Base-by-base conservation (phyloP, 441 rosid genomes). In the Gossypium gossypioides region DNA sequence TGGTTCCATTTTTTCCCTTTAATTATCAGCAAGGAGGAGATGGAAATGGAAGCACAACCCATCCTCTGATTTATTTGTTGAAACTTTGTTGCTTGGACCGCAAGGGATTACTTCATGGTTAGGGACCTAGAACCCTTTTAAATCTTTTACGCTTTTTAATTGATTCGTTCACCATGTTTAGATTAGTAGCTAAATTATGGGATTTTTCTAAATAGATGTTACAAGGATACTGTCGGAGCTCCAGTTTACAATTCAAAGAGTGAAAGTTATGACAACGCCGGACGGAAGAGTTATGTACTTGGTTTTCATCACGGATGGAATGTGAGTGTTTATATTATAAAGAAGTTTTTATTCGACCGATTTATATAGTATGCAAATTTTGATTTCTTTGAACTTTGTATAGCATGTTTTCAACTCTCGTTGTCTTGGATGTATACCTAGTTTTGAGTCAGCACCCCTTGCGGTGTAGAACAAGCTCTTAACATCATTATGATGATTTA, bases 211-310 rank as follows among this genome's bases (percentile, higher is more conserved):
- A 75, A 66, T 66, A 94, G 99, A 94, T 85, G 94, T 88, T 34
- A 89, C 94, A 27, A 91, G 82, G 68, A 86, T 85, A 40, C 82
- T 90, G 2, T 82, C 82, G 57, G 97, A 90, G 81, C 90, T 94
- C 1, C 92, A 92, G 81, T 82, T 94, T 34, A 85, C 92, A 0
- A 92, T 94, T 50, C 96, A 94, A 78, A 84, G 91, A 67, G 94
- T 94, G 34, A 92, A 94, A 81, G 99, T 92, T 22, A 94, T 85
- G 73, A 94, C 97, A 5, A 89, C 92, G 6, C 97, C 97, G 0
- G 97, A 94, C 74, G 92, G 84, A 46, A 77, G 84, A 72, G 89
- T 85, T 15, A 48, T 85, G 77, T 86, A 83, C 52, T 78, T 85
- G 75, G 80, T 85, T 51, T 79, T 83, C 74, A 81, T 85, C 76